Evolutionary conservation across 1,284 basidiomycete genomes (phyloP), one percentile per base, ranked within the genome.

Genomic region (Volvariella volvacea): DNA sequence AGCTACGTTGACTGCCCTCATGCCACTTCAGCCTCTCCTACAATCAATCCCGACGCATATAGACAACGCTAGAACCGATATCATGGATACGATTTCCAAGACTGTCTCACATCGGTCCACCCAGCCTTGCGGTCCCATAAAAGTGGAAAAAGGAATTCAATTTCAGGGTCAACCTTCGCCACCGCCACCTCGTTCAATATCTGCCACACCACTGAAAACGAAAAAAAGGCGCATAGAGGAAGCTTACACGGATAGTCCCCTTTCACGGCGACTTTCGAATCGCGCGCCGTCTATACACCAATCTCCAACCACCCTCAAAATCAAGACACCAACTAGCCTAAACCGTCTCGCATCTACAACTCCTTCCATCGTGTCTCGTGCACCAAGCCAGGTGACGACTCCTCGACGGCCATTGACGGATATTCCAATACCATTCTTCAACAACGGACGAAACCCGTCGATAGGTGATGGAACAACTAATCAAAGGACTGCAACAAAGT

Each of bases 11-110:
- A 54, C 73, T 15, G 62, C 73, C 14, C 56, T 85, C 2, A 49
- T 72, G 0, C 79, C 83, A 3, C 55, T 85, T 8, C 57, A 80
- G 4, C 78, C 82, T 16, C 60, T 80, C 6, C 48, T 83, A 3
- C 78, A 83, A 43, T 63, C 73, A 3, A 49, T 84, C 20, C 73
- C 80, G 1, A 56, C 73, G 0, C 76, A 81, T 48, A 67, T 83
- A 41, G 74, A 82, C 34, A 56, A 66, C n/a, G 61, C 69, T n/a
- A 67, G 69, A 30, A 65, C 56, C 32, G 56, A 57, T 14, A 54
- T 78, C 40, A 58, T 60, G 22, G 71, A 76, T 22, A 53, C 57
- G 12, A 46, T 71, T 9, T 51, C 53, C 22, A 63, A 55, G 28
- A 31, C 48, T 28, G 46, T 44, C 14, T 49, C 42, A 36, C 12